Percentiles rank a stretch among this genome's conserved stretches.
phyloP scores from a whole-genome alignment of 2,329 filamentous ascomycete genomes.

The Fusarium algeriense region DNA sequence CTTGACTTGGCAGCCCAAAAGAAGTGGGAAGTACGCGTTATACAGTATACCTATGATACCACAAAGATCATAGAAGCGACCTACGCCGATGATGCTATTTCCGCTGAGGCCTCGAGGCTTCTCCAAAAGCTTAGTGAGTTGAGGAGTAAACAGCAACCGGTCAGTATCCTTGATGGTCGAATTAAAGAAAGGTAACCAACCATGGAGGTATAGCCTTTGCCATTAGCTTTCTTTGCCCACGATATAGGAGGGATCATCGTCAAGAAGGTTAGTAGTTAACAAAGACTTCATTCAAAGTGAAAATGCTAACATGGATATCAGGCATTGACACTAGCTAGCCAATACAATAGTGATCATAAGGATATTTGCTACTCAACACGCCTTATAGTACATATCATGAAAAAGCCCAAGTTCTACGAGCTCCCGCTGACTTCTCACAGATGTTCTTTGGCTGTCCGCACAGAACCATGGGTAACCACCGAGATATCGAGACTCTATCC shows the following conservation, averaged over 20 bases:
- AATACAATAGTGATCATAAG: background rate
- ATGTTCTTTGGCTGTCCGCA: conserved; percentile 19
- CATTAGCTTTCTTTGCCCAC: background rate
- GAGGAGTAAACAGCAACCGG: background rate
- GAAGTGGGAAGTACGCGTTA: background rate
- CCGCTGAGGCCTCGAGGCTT: background rate
- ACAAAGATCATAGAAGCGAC: background rate
- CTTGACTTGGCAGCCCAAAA: background rate
- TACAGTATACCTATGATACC: background rate
- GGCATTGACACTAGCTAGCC: background rate
- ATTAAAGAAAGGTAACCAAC: background rate
- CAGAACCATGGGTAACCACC: background rate
- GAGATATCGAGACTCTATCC: background rate
- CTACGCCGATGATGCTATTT: background rate
- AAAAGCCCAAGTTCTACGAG: fast-evolving
- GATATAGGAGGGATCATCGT: conserved; percentile 11
- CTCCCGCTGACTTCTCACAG: background rate
- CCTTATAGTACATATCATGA: background rate
- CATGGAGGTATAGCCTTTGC: background rate
- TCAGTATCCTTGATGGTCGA: background rate
- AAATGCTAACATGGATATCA: background rate
- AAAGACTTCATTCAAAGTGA: too few relatives aligned
- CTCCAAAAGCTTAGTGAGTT: background rate
- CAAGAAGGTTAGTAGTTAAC: background rate
- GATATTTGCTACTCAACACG: background rate